Percentiles rank a stretch among this genome's conserved stretches.
Evolutionary conservation across 1,284 basidiomycete genomes (phyloP).

Genomic region (Leccinum subrobustum): DNA sequence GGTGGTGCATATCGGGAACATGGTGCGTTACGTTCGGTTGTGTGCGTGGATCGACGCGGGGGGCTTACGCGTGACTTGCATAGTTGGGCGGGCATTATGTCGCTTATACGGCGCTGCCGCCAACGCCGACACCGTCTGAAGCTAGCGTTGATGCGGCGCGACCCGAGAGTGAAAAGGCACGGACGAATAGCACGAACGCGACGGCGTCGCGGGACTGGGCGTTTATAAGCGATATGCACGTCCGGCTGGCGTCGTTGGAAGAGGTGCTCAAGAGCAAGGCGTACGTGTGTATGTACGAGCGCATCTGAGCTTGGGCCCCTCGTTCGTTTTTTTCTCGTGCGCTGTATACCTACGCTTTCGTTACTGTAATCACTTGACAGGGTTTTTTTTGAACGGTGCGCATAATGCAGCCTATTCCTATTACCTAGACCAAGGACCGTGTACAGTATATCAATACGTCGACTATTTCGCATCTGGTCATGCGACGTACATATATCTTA

Average conservation of each 20-base stretch:
- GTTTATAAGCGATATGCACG: constrained; percentile 83
- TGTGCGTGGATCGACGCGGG: not conserved
- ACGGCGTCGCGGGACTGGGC: constrained; percentile 72
- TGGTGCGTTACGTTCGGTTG: constrained; percentile 51
- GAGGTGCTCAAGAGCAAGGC: constrained; percentile 90
- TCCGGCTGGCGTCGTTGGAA: constrained; percentile 76
- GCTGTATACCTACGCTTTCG: not conserved
- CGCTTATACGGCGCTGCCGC: constrained; percentile 70
- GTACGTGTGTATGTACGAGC: constrained; percentile 89
- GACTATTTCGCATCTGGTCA: not conserved
- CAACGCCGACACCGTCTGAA: constrained; percentile 19
- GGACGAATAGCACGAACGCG: constrained; percentile 1
- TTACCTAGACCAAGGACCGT: constrained; percentile 1
- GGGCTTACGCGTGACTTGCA: constrained; percentile 7
- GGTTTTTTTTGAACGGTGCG: not conserved
- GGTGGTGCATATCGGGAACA: constrained; percentile 88
- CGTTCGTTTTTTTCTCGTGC: not conserved
- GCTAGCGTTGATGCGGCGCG: not conserved
- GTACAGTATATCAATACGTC: not conserved
- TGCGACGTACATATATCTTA: not conserved
- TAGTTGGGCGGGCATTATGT: constrained; percentile 85
- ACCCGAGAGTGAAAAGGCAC: constrained; percentile 13
- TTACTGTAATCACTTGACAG: not conserved
- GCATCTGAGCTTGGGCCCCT: constrained; percentile 39
- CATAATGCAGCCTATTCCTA: not conserved